phyloP scores from a whole-genome alignment of 139 green algal species.

The Auxenochlorella protothecoides region DNA sequence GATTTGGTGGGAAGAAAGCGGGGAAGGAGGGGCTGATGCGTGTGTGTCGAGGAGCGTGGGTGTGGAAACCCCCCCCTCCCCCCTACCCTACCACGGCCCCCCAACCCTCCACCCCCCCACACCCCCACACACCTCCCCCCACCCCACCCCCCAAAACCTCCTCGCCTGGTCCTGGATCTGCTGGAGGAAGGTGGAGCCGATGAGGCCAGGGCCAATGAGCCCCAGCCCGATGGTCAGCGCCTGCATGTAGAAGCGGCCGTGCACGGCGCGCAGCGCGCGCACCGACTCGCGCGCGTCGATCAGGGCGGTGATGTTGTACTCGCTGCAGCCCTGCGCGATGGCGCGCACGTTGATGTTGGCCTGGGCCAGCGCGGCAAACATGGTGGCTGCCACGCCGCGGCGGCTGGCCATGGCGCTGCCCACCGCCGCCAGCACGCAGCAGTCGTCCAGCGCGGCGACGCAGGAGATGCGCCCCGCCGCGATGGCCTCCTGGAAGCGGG shows the following conservation, averaged over 20 bases:
- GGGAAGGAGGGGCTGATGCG: neutral
- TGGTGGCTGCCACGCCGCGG: conserved; percentile 75
- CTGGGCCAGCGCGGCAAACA: conserved; percentile 90
- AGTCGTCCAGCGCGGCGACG: conserved; percentile 62
- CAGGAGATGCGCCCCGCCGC: conserved; percentile 53
- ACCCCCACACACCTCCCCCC: neutral
- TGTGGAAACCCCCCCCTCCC: neutral
- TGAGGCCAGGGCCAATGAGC: conserved; percentile 83
- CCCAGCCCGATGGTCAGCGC: conserved; percentile 78
- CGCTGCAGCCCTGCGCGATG: conserved; percentile 72
- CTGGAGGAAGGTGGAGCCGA: conserved; percentile 78
- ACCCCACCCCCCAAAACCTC: neutral
- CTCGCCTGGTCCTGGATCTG: conserved; percentile 75
- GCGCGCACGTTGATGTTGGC: conserved; percentile 82
- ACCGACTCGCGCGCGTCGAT: conserved; percentile 59
- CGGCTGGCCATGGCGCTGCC: conserved; percentile 83
- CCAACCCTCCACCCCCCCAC: neutral
- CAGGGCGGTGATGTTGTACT: conserved; percentile 99
- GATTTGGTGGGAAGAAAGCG: conserved; percentile 12
- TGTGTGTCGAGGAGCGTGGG: too few relatives aligned
- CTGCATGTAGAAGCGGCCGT: conserved; percentile 90
- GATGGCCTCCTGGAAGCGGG: conserved; percentile 64
- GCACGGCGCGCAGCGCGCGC: conserved; percentile 73
- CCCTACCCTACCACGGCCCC: neutral
- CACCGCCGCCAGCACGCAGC: conserved; percentile 89